Evolutionary conservation across 2,329 filamentous ascomycete species (phyloP).

Genomic region (Parasarocladium wereldwijsianum): DNA sequence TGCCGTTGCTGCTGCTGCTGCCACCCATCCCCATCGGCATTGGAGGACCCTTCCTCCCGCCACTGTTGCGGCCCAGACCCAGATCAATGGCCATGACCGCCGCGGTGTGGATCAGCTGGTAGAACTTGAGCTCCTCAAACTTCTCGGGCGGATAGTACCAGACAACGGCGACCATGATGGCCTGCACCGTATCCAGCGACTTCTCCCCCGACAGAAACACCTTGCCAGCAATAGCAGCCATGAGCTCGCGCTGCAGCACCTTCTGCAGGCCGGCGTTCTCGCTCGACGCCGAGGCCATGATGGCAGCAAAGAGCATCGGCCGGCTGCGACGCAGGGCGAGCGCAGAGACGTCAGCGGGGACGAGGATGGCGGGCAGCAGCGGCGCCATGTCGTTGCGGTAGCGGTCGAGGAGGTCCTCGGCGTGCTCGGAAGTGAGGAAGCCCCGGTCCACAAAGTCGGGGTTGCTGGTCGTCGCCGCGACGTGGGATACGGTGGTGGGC

Average conservation of each 20-base stretch:
- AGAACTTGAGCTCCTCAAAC: constrained; percentile 80
- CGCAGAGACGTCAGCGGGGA: constrained; percentile 36
- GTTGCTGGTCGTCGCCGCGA: constrained; percentile 1
- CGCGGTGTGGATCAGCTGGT: constrained; percentile 70
- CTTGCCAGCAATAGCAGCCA: constrained; percentile 58
- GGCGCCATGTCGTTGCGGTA: constrained; percentile 45
- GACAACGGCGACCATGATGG: constrained; percentile 57
- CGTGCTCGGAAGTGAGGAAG: constrained; percentile 39
- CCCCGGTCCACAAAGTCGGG: constrained; percentile 43
- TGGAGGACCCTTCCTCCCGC: not conserved
- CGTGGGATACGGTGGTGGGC: no score
- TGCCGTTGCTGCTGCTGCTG: constrained; percentile 2
- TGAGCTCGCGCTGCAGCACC: constrained; percentile 51
- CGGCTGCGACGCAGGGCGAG: constrained; percentile 41
- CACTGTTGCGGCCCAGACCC: constrained; percentile 42
- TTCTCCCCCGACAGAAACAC: constrained; percentile 66
- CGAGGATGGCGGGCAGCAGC: constrained; percentile 49
- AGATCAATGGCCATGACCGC: constrained; percentile 74
- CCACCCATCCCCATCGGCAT: constrained; percentile 1
- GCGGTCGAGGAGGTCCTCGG: constrained; percentile 37
- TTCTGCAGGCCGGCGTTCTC: constrained; percentile 42
- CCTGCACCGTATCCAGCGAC: constrained; percentile 69
- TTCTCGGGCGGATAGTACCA: constrained; percentile 79
- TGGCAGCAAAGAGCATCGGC: constrained; percentile 54
- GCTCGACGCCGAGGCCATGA: constrained; percentile 51